Conservation (phyloP, 257 asterid species). For the Dorcoceras hygrometricum region DNA sequence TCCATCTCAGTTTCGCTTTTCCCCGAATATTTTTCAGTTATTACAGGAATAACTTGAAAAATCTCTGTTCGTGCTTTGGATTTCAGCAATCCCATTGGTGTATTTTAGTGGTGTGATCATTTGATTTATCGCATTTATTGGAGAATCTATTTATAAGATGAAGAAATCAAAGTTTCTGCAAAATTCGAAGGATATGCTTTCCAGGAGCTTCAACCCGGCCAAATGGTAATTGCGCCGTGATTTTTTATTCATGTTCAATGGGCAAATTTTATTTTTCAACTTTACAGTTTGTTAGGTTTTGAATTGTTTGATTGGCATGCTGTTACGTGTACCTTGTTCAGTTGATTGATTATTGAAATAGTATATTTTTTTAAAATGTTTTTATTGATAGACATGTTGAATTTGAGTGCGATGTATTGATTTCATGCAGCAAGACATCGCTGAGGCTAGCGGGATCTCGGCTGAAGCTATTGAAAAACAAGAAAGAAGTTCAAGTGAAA, state of each 20-base stretch:
- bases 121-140: slow-evolving; percentile 13
- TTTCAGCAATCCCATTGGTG: background rate
- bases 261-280: background rate
- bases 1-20: background rate
- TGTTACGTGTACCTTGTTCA: background rate
- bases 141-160: slow-evolving; percentile 35
- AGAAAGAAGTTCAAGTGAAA: slow-evolving; percentile 71
- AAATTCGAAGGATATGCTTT: slow-evolving; percentile 64
- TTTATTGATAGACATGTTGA: slow-evolving; percentile 4
- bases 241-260: background rate
- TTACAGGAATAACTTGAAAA: background rate
- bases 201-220: slow-evolving; percentile 78
- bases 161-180: slow-evolving; percentile 72
- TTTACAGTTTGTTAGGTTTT: background rate
- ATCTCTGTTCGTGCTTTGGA: background rate
- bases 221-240: slow-evolving; percentile 56
- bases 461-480: slow-evolving; percentile 75
- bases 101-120: slow-evolving; percentile 16
- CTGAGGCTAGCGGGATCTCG: slow-evolving; percentile 70
- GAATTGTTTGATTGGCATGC: background rate
- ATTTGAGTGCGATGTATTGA: slow-evolving; percentile 18
- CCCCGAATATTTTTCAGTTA: background rate
- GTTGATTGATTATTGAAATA: background rate
- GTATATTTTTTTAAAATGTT: slow-evolving; percentile 5
- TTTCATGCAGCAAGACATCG: slow-evolving; percentile 68